Percentiles rank a stretch among this genome's conserved stretches.
These are phyloP conservation scores for Linaria vulgaris DNA, from an alignment of 257 asterid genomes.

Conservation along the genomic window DNA sequence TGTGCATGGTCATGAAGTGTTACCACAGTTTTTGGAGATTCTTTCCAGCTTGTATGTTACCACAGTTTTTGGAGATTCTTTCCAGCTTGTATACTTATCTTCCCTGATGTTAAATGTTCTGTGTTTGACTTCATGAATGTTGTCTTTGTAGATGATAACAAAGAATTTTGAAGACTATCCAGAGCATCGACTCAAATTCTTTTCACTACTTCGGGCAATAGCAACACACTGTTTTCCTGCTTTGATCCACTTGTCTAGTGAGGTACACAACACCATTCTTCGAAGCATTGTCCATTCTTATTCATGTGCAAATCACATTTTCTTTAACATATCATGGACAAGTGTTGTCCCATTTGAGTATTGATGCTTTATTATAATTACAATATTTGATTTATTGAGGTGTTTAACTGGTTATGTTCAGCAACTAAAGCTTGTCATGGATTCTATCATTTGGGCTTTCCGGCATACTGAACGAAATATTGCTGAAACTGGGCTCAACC, in stretches of 20 bases:
- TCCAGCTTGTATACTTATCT: neutral
- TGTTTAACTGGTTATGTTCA: constrained; percentile 34
- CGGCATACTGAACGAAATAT: constrained; percentile 98
- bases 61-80: no score
- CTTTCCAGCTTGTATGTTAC: constrained; percentile 6
- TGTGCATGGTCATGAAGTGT: neutral
- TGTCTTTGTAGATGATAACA: constrained; percentile 79
- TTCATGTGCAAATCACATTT: constrained; percentile 19
- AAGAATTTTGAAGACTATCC: constrained; percentile 98
- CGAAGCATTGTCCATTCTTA: neutral
- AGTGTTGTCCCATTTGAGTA: constrained; percentile 9
- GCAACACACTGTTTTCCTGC: constrained; percentile 94
- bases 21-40: constrained; percentile 1
- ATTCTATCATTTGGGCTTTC: constrained; percentile 98
- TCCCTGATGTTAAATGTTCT: neutral
- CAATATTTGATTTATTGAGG: constrained; percentile 19
- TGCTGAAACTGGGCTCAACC: constrained; percentile 98
- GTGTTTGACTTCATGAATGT: constrained; percentile 17
- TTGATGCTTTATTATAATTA: neutral
- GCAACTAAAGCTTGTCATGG: constrained; percentile 98
- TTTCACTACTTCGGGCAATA: constrained; percentile 90
- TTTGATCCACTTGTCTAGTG: constrained; percentile 80
- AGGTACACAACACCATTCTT: constrained; percentile 49
- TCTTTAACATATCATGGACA: constrained; percentile 4
- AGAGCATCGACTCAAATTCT: constrained; percentile 96